A percentile compares a stretch with the other conserved stretches of the same genome.
These are phyloP conservation scores for Danielia oregonensis DNA, from an alignment of 805 yeast genomes.

Conservation along the genomic window DNA sequence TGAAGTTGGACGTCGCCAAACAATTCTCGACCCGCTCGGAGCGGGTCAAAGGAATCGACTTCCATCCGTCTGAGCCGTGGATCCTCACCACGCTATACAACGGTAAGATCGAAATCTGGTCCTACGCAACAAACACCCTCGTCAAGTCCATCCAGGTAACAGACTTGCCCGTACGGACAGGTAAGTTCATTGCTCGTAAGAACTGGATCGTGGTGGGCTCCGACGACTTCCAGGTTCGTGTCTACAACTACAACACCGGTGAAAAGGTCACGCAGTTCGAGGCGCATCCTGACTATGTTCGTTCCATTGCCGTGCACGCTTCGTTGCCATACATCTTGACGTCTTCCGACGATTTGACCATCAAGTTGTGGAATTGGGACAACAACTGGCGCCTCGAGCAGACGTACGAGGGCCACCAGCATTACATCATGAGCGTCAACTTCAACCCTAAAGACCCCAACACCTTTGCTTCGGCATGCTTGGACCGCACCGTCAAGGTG, in stretches of 20 bases:
- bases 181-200: slow-evolving; percentile 90
- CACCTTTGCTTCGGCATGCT: slow-evolving; percentile 95
- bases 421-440: slow-evolving; percentile 89
- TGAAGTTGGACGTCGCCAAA: slow-evolving; percentile 55
- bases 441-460: slow-evolving; percentile 97
- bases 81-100: slow-evolving; percentile 85
- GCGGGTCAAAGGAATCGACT: slow-evolving; percentile 95
- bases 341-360: slow-evolving; percentile 86
- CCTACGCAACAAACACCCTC: slow-evolving; percentile 78
- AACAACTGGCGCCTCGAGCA: slow-evolving; percentile 86
- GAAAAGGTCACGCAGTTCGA: slow-evolving; percentile 94
- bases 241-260: slow-evolving; percentile 91
- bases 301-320: slow-evolving; percentile 93
- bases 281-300: slow-evolving; percentile 96
- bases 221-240: slow-evolving; percentile 92
- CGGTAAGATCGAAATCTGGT: slow-evolving; percentile 91
- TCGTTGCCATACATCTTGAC: slow-evolving; percentile 85
- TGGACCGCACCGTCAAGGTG: slow-evolving; percentile 93
- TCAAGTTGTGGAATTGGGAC: slow-evolving; percentile 98
- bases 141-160: slow-evolving; percentile 92
- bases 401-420: slow-evolving; percentile 92
- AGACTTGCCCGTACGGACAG: slow-evolving; percentile 95
- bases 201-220: slow-evolving; percentile 96
- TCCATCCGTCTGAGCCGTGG: slow-evolving; percentile 99
- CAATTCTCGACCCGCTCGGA: slow-evolving; percentile 89